Base-by-base conservation (phyloP, 2,329 filamentous ascomycete genomes). In the Pseudogymnoascus verrucosus region DNA sequence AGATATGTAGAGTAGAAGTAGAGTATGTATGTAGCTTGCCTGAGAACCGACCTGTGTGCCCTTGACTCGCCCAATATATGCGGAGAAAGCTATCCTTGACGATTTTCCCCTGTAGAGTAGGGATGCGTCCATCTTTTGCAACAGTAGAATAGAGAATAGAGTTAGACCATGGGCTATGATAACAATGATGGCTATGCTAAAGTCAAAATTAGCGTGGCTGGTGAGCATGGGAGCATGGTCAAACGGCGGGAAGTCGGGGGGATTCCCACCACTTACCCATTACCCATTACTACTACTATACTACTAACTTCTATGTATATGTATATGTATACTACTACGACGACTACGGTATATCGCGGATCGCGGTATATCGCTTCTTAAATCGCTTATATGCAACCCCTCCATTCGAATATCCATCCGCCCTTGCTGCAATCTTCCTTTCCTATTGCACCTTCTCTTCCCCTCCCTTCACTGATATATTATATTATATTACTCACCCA, bases 331-430 rank as follows among this genome's bases (percentile, higher is more conserved):
- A 31, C 28, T 31, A 31, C 28, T 31, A 31, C 28, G 28, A 31
- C 23, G 1, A 31, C 8, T 4, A 19, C 2, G 47, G 47, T 34
- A 54, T 34, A 51, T 51, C 44, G 8, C 23, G 7, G 44, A 51
- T 51, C 44, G 4, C 23, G 7, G 44, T 28, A 54, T 57, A 57
- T 57, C 28, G 51, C 26, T 19, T 57, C 51, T 34, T 57, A 28
- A 57, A 57, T 57, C 51, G 51, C 51, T 57, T 57, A 57, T 57
- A 57, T 57, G 51, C 51, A 47, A 57, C 51, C 51, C 51, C 47
- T 54, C 47, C 26, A 54, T 54, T 54, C 14, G 47, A 34, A 54
- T 19, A 8, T n/a, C 40, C 8, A 14, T 14, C 51, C 44, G 12
- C 14, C 47, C 26, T 54, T 57, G 26, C 51, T 57, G 28, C 51